These are phyloP conservation scores for Carex parvula DNA, from an alignment of 176 grass and related monocot genomes.

Conservation along the genomic window DNA sequence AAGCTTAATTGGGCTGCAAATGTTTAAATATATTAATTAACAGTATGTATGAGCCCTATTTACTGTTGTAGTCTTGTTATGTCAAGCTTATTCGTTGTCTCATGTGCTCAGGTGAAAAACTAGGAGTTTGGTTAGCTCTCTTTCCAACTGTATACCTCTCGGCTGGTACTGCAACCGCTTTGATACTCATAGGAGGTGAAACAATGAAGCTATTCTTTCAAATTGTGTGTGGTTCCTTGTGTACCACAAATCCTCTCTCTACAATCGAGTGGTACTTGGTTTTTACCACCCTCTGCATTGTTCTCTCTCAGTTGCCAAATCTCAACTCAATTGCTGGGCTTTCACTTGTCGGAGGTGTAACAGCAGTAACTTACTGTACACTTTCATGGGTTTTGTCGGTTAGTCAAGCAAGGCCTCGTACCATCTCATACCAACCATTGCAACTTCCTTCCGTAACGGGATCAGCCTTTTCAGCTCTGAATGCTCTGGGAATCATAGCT, in stretches of 20 bases:
- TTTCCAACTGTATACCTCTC: conserved; percentile 98
- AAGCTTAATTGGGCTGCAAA: neutral
- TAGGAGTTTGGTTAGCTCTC: conserved; percentile 77
- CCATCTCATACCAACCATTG: conserved; percentile 62
- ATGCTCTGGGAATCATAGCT: conserved; percentile 89
- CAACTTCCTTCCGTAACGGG: conserved; percentile 42
- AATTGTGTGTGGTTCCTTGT: conserved; percentile 73
- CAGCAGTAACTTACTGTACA: conserved; percentile 82
- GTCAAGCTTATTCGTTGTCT: neutral
- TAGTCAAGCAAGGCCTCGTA: conserved; percentile 46
- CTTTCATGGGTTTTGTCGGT: conserved; percentile 92
- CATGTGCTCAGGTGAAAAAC: conserved; percentile 64
- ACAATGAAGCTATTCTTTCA: conserved; percentile 98
- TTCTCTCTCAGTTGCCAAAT: conserved; percentile 97
- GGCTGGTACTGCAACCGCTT: conserved; percentile 81
- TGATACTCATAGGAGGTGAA: conserved; percentile 87
- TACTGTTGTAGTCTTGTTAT: neutral
- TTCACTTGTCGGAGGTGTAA: conserved; percentile 78
- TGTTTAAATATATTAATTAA: neutral
- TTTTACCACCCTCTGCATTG: conserved; percentile 73
- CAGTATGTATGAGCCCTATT: neutral
- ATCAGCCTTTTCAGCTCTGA: conserved; percentile 55
- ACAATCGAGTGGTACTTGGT: conserved; percentile 97
- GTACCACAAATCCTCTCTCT: conserved; percentile 66
- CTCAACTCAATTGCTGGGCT: conserved; percentile 95